Evolutionary conservation across 2,329 filamentous ascomycete species (phyloP).

Genomic region (Teratosphaeria pseudoeucalypti): DNA sequence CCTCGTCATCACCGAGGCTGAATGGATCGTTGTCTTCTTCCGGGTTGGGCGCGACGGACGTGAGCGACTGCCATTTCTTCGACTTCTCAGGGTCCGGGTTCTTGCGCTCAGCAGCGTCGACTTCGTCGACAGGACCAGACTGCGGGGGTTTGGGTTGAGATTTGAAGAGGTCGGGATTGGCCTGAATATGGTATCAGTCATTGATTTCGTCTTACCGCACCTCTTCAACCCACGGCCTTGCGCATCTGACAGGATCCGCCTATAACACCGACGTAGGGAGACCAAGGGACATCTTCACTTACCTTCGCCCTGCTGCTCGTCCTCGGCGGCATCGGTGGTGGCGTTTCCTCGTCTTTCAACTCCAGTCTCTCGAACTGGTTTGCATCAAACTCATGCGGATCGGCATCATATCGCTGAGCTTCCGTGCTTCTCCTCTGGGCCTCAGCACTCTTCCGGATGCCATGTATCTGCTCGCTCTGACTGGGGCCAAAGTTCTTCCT

Average conservation of each 20-base stretch:
- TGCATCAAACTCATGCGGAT: slow-evolving; percentile 79
- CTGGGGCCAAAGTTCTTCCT: slow-evolving; percentile 27
- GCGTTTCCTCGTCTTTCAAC: slow-evolving; percentile 48
- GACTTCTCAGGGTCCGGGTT: slow-evolving; percentile 44
- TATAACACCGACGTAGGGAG: not conserved
- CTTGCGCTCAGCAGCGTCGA: slow-evolving; percentile 58
- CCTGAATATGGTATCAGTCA: slow-evolving; percentile 15
- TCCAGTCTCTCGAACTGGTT: slow-evolving; percentile 63
- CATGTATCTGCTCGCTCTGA: slow-evolving; percentile 30
- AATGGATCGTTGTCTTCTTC: slow-evolving; percentile 88
- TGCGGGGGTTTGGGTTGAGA: slow-evolving; percentile 47
- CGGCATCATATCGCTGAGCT: slow-evolving; percentile 86
- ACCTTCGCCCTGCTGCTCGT: slow-evolving; percentile 51
- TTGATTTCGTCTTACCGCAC: not conserved
- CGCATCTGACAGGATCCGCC: not conserved
- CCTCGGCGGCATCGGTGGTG: slow-evolving; percentile 37
- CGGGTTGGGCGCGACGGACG: slow-evolving; percentile 72
- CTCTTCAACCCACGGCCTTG: too few species aligned
- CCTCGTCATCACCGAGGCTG: slow-evolving; percentile 89
- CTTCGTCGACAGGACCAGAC: slow-evolving; percentile 63
- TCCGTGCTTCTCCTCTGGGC: slow-evolving; percentile 59
- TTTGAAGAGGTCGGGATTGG: slow-evolving; percentile 75
- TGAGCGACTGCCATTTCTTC: slow-evolving; percentile 96
- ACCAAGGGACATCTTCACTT: not conserved
- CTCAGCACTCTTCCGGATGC: slow-evolving; percentile 24